Evolutionary conservation across 1,284 basidiomycete species (phyloP).

Genomic region (Moesziomyces antarcticus): DNA sequence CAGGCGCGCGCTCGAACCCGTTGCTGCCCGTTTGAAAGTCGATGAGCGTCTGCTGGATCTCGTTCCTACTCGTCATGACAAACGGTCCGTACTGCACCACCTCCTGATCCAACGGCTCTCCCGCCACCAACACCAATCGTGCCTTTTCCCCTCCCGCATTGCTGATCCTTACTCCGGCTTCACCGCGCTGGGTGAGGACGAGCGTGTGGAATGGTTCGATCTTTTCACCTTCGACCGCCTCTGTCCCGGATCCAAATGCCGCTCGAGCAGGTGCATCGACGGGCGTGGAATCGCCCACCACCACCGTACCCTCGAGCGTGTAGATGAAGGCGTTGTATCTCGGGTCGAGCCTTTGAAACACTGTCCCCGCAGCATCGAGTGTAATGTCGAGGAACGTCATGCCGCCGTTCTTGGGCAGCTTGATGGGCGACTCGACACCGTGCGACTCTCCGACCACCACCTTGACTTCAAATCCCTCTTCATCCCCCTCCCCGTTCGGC

Average conservation of each 20-base stretch:
- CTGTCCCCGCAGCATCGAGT: constrained; percentile 75
- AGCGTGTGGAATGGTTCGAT: constrained; percentile 80
- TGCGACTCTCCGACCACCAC: constrained; percentile 90
- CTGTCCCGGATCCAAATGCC: constrained; percentile 9
- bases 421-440: constrained; percentile 85
- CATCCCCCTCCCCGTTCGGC: constrained; percentile 77
- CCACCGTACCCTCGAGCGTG: constrained; percentile 71
- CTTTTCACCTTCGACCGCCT: neutral
- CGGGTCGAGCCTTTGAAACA: constrained; percentile 85
- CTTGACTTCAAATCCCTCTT: constrained; percentile 76
- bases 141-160: constrained; percentile 59
- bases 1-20: constrained; percentile 89
- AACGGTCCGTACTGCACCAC: constrained; percentile 83
- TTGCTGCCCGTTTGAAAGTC: constrained; percentile 85
- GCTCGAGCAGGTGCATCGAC: neutral
- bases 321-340: constrained; percentile 69
- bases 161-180: constrained; percentile 76
- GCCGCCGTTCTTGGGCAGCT: constrained; percentile 79
- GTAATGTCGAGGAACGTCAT: constrained; percentile 91
- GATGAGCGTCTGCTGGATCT: constrained; percentile 82
- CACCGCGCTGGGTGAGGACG: constrained; percentile 71
- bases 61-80: constrained; percentile 82
- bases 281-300: constrained; percentile 70
- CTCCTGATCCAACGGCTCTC: constrained; percentile 86
- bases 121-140: constrained; percentile 73